Base-by-base conservation (phyloP, 2,329 filamentous ascomycete species). In the Pezizomycotina sp. region DNA sequence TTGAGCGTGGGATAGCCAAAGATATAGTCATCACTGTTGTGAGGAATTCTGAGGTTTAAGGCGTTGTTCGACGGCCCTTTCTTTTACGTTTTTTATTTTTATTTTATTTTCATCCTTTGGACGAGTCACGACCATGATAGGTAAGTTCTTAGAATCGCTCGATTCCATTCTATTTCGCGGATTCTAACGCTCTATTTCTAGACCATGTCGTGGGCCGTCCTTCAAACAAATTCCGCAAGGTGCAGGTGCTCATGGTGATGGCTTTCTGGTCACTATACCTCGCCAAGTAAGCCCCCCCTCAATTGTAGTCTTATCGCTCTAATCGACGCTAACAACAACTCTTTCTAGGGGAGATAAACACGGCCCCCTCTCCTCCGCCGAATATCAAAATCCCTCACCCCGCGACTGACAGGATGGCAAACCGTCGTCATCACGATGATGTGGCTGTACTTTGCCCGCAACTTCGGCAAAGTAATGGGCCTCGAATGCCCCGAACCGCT, bases 181-280 rank as follows among this genome's bases (percentile, higher is more conserved):
- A n/a, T n/a, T n/a, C n/a, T n/a, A n/a, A n/a, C n/a, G n/a, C n/a
- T n/a, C n/a, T n/a, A n/a, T n/a, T n/a, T n/a, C n/a, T n/a, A 73
- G 86, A 95, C 59, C 86, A 95, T 65, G 77, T 93, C 38, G 65
- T 95, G 31, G 86, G 86, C 46, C 74, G 82, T 47, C 86, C 86
- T 21, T 93, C 84, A 43, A 74, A 79, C 53, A 80, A 86, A 61
- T 92, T 91, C 53, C 74, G 86, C 47, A 82, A 91, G 53, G 75
- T 91, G 32, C 86, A 95, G 58, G 83, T 98, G 50, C 69, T 95
- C 48, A 76, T 78, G 14, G 89, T 95, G 9, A 68, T 95, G 36
- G 74, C 79, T 0, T 89, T 95, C 54, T 98, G 89, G 89, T 77
- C 78, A 4, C 60, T 76, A 29, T 93, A 93, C 56, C 63, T 93